A percentile compares a stretch with the other conserved stretches of the same genome.
phyloP scores from a whole-genome alignment of 1,284 basidiomycete genomes.

The Naganishia sp. region DNA sequence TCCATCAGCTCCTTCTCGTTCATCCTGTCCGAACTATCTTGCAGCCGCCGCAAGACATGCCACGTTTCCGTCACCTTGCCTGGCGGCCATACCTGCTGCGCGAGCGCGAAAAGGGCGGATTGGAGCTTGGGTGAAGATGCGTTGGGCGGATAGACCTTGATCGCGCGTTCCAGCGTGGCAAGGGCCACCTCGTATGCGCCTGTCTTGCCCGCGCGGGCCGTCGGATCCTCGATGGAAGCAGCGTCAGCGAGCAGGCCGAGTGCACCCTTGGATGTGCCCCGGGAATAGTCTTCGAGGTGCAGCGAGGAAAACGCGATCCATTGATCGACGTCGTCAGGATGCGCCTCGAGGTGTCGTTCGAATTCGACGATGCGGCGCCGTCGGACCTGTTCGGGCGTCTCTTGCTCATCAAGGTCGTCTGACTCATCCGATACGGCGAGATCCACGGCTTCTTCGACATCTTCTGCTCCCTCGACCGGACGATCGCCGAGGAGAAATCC shows the following conservation, averaged over 20 bases:
- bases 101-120: constrained; percentile 45
- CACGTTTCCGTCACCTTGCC: constrained; percentile 47
- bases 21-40: constrained; percentile 14
- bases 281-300: constrained; percentile 39
- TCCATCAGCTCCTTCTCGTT: constrained; percentile 41
- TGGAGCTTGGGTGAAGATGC: constrained; percentile 41
- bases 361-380: constrained; percentile 39
- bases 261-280: constrained; percentile 25
- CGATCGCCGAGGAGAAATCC: constrained; percentile 21
- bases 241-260: constrained; percentile 5
- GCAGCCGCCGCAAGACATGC: constrained; percentile 44
- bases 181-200: constrained; percentile 44
- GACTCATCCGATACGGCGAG: constrained; percentile 36
- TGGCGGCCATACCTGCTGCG: constrained; percentile 44
- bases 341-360: constrained; percentile 40
- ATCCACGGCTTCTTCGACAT: constrained; percentile 8
- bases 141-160: constrained; percentile 41
- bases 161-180: constrained; percentile 46
- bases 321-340: constrained; percentile 41
- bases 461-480: not conserved
- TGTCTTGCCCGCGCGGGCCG: not conserved
- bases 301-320: constrained; percentile 49
- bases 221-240: not conserved
- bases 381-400: constrained; percentile 42
- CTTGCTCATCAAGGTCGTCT: constrained; percentile 36